Conservation (phyloP, 768 basidiomycete species). For the Vishniacozyma victoriae region DNA sequence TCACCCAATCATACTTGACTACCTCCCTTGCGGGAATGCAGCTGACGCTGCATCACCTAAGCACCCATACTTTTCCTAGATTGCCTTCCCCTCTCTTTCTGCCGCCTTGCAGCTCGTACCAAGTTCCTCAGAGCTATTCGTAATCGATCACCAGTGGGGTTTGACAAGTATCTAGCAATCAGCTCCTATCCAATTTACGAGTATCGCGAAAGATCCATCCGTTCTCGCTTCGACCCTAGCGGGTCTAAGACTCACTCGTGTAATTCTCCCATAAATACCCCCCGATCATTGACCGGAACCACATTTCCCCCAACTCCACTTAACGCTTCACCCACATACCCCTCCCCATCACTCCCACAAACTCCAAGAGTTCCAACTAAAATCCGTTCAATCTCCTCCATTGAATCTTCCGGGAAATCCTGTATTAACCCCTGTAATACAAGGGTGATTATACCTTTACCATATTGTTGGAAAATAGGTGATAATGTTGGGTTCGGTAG, state of each 20-base stretch:
- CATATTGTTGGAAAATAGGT: conserved; percentile 49
- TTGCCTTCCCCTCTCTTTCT: conserved; percentile 35
- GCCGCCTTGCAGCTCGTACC: conserved; percentile 30
- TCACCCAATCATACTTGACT: too few species aligned
- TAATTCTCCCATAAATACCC: conserved; percentile 67
- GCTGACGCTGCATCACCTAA: neutral
- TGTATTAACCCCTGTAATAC: conserved; percentile 73
- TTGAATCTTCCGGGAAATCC: conserved; percentile 81
- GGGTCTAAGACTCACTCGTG: conserved; percentile 61
- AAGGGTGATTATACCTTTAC: conserved; percentile 62
- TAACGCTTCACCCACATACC: conserved; percentile 68
- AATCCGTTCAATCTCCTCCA: conserved; percentile 64
- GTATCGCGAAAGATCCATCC: too few species aligned
- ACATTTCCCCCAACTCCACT: conserved; percentile 62
- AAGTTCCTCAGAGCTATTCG: conserved; percentile 28
- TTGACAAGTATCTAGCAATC: neutral
- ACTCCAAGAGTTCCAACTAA: conserved; percentile 52
- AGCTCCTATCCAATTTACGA: too few species aligned
- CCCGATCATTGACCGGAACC: conserved; percentile 62
- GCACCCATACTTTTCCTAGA: conserved; percentile 31
- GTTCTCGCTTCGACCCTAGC: too few species aligned
- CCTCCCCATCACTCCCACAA: conserved; percentile 64
- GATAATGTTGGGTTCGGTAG: neutral
- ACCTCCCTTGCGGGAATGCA: too few species aligned
- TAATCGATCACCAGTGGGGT: conserved; percentile 4